Conservation (phyloP, 2,329 filamentous ascomycete species). For the Xylaria sp. region DNA sequence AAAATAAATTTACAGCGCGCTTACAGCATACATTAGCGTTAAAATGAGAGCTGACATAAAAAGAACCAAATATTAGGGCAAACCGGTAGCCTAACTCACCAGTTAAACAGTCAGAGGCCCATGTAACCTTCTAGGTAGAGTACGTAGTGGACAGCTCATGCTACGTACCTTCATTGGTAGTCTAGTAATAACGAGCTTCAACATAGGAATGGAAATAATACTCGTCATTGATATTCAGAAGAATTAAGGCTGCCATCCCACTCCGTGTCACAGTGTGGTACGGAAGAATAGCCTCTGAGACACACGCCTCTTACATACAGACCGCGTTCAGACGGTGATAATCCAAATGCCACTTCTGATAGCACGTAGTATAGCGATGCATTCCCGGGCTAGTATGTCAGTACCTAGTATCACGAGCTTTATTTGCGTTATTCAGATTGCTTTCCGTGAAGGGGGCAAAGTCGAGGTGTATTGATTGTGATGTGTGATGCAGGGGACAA, state of each 20-base stretch:
- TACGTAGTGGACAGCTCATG: not conserved
- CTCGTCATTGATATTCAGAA: not conserved
- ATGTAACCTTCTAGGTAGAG: not conserved
- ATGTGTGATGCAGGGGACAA: conserved; percentile 44
- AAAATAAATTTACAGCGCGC: no score
- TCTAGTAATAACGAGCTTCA: not conserved
- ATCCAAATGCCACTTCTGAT: conserved; percentile 17
- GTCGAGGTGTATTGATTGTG: conserved; percentile 46
- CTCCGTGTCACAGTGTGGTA: not conserved
- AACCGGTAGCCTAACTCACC: not conserved
- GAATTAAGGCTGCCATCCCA: not conserved
- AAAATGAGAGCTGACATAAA: not conserved
- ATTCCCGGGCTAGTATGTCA: conserved; percentile 22
- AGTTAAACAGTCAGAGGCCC: no score
- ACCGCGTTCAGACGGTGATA: not conserved
- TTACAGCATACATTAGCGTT: no score
- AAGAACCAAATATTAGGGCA: not conserved
- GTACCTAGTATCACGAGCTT: conserved; percentile 26
- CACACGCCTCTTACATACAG: not conserved
- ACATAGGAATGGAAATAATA: not conserved
- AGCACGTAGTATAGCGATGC: conserved; percentile 12
- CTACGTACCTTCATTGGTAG: not conserved
- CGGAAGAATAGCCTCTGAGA: conserved; percentile 2
- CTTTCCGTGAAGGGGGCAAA: conserved; percentile 27
- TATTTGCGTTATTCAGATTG: conserved; percentile 28